phyloP scores from a whole-genome alignment of 1,284 basidiomycete species.

The Chiua sp. region DNA sequence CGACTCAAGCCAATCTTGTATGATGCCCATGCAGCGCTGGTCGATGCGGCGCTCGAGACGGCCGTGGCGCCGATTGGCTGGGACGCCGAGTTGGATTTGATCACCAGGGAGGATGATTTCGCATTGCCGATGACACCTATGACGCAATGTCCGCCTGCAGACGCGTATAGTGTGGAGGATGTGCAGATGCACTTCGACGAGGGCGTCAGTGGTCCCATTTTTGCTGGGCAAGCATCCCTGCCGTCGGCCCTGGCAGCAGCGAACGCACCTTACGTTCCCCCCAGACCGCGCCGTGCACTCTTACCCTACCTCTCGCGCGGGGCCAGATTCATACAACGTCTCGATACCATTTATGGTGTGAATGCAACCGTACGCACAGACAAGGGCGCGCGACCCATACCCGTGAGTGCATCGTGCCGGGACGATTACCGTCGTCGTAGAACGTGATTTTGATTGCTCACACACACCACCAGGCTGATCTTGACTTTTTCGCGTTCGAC shows the following conservation, averaged over 20 bases:
- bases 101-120: conserved; percentile 6
- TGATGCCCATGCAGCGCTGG: conserved; percentile 17
- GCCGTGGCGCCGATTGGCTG: conserved; percentile 24
- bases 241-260: background rate
- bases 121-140: background rate
- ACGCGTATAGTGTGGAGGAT: background rate
- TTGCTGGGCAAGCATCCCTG: background rate
- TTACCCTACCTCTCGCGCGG: conserved; percentile 24
- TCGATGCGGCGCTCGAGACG: conserved; percentile 34
- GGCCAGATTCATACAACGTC: conserved; percentile 24
- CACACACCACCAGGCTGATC: conserved; percentile 10
- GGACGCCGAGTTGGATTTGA: conserved; percentile 15
- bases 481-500: conserved; percentile 15
- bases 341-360: conserved; percentile 27
- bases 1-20: conserved; percentile 27
- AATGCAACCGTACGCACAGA: conserved; percentile 28
- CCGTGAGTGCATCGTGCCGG: conserved; percentile 17
- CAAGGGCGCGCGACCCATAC: conserved; percentile 23
- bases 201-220: background rate
- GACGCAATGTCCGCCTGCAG: background rate
- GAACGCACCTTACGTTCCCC: background rate
- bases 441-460: background rate
- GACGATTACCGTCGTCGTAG: background rate
- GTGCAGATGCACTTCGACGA: conserved; percentile 2
- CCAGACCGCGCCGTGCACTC: background rate